These are phyloP conservation scores for Aspergillus sclerotialis DNA, from an alignment of 2,329 filamentous ascomycete species.

Conservation along the genomic window DNA sequence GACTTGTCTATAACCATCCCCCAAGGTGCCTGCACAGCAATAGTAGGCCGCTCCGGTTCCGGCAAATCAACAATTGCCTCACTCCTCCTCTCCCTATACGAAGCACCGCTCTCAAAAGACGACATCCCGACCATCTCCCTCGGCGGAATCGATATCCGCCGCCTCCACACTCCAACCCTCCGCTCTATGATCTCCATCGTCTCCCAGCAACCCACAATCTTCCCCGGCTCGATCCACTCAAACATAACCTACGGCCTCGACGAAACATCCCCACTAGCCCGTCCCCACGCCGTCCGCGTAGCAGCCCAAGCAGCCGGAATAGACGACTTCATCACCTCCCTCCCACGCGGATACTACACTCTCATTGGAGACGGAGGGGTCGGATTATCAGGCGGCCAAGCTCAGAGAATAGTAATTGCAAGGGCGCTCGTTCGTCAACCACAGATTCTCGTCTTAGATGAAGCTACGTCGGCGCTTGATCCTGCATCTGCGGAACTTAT, in stretches of 20 bases:
- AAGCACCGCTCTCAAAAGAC: conserved; percentile 19
- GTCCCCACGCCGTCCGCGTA: conserved; percentile 42
- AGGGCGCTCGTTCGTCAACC: conserved; percentile 67
- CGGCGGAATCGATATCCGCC: conserved; percentile 48
- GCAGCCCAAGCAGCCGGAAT: conserved; percentile 55
- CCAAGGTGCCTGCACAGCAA: conserved; percentile 60
- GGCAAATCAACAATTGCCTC: conserved; percentile 82
- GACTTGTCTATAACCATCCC: conserved; percentile 60
- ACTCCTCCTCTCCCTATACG: conserved; percentile 67
- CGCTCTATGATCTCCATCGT: conserved; percentile 57
- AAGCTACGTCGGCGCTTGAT: conserved; percentile 79
- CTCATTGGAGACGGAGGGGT: conserved; percentile 69
- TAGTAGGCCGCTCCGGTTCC: conserved; percentile 80
- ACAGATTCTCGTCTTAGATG: conserved; percentile 71
- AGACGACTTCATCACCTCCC: conserved; percentile 66
- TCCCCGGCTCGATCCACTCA: conserved; percentile 34
- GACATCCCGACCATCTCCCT: conserved; percentile 42
- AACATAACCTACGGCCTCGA: conserved; percentile 70
- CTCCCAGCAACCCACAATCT: conserved; percentile 58
- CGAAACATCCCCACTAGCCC: conserved; percentile 46
- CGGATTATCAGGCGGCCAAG: conserved; percentile 70
- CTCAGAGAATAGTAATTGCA: conserved; percentile 74
- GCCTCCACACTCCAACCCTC: conserved; percentile 53
- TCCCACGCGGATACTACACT: conserved; percentile 67
- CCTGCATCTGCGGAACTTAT: conserved; percentile 59